Evolutionary conservation across 2,329 filamentous ascomycete genomes (phyloP), one percentile per base, ranked within the genome.

Genomic region (Cladosporium sp.): DNA sequence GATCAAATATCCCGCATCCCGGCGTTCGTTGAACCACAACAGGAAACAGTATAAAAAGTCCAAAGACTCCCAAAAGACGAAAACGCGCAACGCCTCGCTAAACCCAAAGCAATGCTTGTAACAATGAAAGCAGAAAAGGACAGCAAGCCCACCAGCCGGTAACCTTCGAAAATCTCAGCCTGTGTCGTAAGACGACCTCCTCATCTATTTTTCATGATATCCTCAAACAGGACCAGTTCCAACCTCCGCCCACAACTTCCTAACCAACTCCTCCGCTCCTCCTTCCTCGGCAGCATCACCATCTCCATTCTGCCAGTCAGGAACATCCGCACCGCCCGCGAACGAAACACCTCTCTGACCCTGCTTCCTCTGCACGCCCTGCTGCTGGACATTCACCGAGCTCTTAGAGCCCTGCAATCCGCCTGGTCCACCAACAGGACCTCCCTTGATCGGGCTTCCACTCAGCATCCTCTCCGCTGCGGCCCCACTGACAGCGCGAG

Each of bases 221-320:
- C 1, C 25, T 39, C 55, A 20, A 22, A 22, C 38, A 58, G 45
- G 9, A 19, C 55, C 45, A 28, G 11, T 9, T 17, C 50, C 51
- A 47, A 63, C 38, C 36, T 62, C 59, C 51, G 66, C 63, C 67
- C 67, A 69, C 38, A 69, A 47, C 54, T 55, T 61, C 60, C 60
- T 60, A 20, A 64, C 66, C 49, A 69, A 65, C 22, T 47, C 60
- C 50, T 65, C 64, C 1, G 63, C 61, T n/a, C 59, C 61, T 47
- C 56, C 30, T 20, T 63, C 61, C 2, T 62, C 64, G 15, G 43
- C 55, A 25, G 40, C 49, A 11, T 28, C 61, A 11, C 63, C 64
- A n/a, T 51, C 52, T 22, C 47, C 50, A 5, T 34, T 54, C 39
- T 65, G 60, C 6, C 42, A 34, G 19, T 39, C 36, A n/a, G 28